phyloP scores from a whole-genome alignment of 73 alveolate genomes.

The Paramecium caudatum region DNA sequence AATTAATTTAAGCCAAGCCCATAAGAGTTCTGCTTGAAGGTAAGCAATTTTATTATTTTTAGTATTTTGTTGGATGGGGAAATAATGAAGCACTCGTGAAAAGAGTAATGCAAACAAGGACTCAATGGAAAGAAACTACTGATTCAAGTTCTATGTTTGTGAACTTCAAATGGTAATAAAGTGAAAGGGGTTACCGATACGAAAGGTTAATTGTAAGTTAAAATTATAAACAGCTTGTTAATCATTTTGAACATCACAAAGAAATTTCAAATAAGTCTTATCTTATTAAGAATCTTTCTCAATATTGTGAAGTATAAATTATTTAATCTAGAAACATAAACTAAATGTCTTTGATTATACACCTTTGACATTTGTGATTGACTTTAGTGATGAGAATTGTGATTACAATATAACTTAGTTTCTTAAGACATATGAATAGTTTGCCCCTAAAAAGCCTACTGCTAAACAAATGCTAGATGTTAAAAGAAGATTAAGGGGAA shows the following conservation, averaged over 20 bases:
- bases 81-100: slow-evolving; percentile 44
- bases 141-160: slow-evolving; percentile 70
- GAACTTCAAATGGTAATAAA: slow-evolving; percentile 60
- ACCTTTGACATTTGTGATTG: slow-evolving; percentile 75
- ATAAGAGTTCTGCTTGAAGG: background rate
- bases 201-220: slow-evolving; percentile 45
- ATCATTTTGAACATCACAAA: slow-evolving; percentile 96
- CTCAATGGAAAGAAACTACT: slow-evolving; percentile 51
- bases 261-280: slow-evolving; percentile 88
- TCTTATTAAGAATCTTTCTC: slow-evolving; percentile 86
- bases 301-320: slow-evolving; percentile 54
- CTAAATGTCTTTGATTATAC: slow-evolving; percentile 68
- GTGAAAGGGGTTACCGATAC: slow-evolving; percentile 63
- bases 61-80: slow-evolving; percentile 63
- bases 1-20: slow-evolving; percentile 36
- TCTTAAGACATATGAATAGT: slow-evolving; percentile 62
- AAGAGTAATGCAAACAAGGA: slow-evolving; percentile 3
- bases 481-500: slow-evolving; percentile 61
- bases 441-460: slow-evolving; percentile 69
- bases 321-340: slow-evolving; percentile 55
- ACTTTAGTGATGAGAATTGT: slow-evolving; percentile 76
- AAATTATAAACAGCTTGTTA: slow-evolving; percentile 80
- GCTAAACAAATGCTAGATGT: slow-evolving; percentile 59
- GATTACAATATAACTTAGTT: slow-evolving; percentile 64
- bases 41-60: background rate